Conservation (phyloP, 2,329 filamentous ascomycete species). For the Xylariaceae sp. region DNA sequence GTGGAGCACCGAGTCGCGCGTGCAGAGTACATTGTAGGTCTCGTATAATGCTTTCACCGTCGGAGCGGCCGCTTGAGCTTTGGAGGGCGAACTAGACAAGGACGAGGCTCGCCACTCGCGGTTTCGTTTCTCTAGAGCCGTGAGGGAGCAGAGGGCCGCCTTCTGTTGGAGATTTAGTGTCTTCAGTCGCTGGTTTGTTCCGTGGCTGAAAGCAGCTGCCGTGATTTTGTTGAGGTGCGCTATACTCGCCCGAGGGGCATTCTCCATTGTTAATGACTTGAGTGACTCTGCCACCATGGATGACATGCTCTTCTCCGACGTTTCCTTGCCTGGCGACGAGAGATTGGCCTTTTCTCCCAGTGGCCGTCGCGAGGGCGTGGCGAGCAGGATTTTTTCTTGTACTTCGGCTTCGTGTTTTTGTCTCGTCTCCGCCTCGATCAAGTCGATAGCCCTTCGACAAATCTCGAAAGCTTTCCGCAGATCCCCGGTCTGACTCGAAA, state of each 20-base stretch:
- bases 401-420: slow-evolving; percentile 64
- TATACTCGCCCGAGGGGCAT: slow-evolving; percentile 83
- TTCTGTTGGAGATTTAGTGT: slow-evolving; percentile 94
- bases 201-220: slow-evolving; percentile 83
- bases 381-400: slow-evolving; percentile 52
- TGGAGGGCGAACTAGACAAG: slow-evolving; percentile 53
- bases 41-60: slow-evolving; percentile 82
- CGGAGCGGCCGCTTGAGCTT: slow-evolving; percentile 60
- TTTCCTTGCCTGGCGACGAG: slow-evolving; percentile 46
- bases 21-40: slow-evolving; percentile 79
- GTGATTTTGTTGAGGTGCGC: slow-evolving; percentile 90
- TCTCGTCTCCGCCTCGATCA: slow-evolving; percentile 81
- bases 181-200: slow-evolving; percentile 77
- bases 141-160: slow-evolving; percentile 82
- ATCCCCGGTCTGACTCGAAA: slow-evolving; percentile 90
- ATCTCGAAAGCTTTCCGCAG: slow-evolving; percentile 94
- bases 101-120: slow-evolving; percentile 44
- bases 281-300: slow-evolving; percentile 52
- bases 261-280: slow-evolving; percentile 64
- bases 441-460: slow-evolving; percentile 80
- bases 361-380: slow-evolving; percentile 69
- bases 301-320: slow-evolving; percentile 39
- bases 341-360: slow-evolving; percentile 79
- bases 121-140: slow-evolving; percentile 78
- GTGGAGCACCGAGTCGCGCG: slow-evolving; percentile 80